Percentiles rank a stretch among this genome's conserved stretches.
Conservation (phyloP, 805 yeast genomes). For the Candida sakaeoensis region DNA sequence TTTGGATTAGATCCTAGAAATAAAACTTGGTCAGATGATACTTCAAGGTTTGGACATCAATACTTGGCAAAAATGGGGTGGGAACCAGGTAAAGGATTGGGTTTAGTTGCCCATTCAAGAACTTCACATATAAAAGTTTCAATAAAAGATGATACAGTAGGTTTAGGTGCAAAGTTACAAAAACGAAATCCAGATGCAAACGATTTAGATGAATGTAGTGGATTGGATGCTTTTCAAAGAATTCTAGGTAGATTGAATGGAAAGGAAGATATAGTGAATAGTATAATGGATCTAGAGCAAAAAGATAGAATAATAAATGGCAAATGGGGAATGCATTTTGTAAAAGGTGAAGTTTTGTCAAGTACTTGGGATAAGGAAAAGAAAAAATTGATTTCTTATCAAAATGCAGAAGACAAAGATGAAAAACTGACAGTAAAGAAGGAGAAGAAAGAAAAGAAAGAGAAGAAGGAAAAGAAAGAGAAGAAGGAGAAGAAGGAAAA, state of each 20-base stretch:
- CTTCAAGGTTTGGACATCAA: slow-evolving; percentile 80
- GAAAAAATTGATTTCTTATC: slow-evolving; percentile 18
- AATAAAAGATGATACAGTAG: slow-evolving; percentile 77
- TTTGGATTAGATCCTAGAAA: slow-evolving; percentile 93
- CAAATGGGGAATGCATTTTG: slow-evolving; percentile 83
- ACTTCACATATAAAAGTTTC: slow-evolving; percentile 81
- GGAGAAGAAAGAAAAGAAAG: slow-evolving; percentile 18
- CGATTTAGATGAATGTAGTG: slow-evolving; percentile 81
- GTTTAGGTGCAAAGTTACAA: slow-evolving; percentile 82
- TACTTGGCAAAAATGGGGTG: slow-evolving; percentile 83
- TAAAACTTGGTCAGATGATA: slow-evolving; percentile 89
- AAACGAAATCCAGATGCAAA: slow-evolving; percentile 62
- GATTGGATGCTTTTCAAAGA: slow-evolving; percentile 89
- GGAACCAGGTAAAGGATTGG: slow-evolving; percentile 89
- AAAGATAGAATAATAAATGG: slow-evolving; percentile 73
- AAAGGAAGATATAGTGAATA: slow-evolving; percentile 60
- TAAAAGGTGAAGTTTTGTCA: slow-evolving; percentile 75
- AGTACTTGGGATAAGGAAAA: slow-evolving; percentile 79
- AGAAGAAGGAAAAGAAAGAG: slow-evolving; percentile 22
- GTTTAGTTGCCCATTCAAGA: slow-evolving; percentile 60
- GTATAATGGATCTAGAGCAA: slow-evolving; percentile 67
- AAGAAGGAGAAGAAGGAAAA: slow-evolving; percentile 21
- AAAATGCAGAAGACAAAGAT: slow-evolving; percentile 14
- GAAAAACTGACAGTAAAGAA: slow-evolving; percentile 15
- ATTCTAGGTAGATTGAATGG: slow-evolving; percentile 88